Evolutionary conservation across 2,329 filamentous ascomycete genomes (phyloP).

Genomic region (Mycosphaerelloides madeirae): DNA sequence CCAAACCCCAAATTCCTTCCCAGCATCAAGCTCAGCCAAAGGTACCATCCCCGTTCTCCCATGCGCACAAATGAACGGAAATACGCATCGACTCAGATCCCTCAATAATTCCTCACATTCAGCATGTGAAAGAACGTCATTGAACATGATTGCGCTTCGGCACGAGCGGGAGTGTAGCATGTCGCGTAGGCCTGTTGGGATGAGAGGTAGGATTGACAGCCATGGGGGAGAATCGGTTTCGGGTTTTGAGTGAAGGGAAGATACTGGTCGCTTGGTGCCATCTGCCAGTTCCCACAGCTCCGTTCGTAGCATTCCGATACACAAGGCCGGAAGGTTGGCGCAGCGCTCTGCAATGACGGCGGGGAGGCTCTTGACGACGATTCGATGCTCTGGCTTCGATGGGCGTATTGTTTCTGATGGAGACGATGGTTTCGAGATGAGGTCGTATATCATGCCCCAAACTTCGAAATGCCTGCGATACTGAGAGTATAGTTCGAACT

Average conservation of each 20-base stretch:
- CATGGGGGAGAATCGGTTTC: slow-evolving; percentile 6
- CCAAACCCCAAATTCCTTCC: background rate
- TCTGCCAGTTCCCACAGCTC: slow-evolving; percentile 67
- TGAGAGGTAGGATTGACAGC: slow-evolving; percentile 13
- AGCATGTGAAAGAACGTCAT: slow-evolving; percentile 57
- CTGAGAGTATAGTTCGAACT: slow-evolving; percentile 55
- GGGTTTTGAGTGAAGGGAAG: background rate
- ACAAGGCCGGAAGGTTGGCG: slow-evolving; percentile 62
- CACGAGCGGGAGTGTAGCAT: slow-evolving; percentile 72
- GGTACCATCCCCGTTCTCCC: slow-evolving; percentile 55
- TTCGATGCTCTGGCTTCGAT: slow-evolving; percentile 1
- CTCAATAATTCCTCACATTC: slow-evolving; percentile 58
- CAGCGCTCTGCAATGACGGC: slow-evolving; percentile 72
- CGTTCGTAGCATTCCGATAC: slow-evolving; percentile 68
- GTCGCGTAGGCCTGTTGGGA: slow-evolving; percentile 53
- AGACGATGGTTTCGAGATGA: slow-evolving; percentile 22
- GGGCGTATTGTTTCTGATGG: background rate
- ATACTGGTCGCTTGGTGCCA: slow-evolving; percentile 6
- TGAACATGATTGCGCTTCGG: slow-evolving; percentile 81
- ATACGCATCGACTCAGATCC: slow-evolving; percentile 57
- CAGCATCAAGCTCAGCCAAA: slow-evolving; percentile 28
- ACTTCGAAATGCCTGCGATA: slow-evolving; percentile 55
- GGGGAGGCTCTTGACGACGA: slow-evolving; percentile 58
- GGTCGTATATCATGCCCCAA: slow-evolving; percentile 72
- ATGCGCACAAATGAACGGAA: slow-evolving; percentile 82